Evolutionary conservation across 768 basidiomycete genomes (phyloP), one percentile per base, ranked within the genome.

Genomic region (Phlegmacium glaucopus): DNA sequence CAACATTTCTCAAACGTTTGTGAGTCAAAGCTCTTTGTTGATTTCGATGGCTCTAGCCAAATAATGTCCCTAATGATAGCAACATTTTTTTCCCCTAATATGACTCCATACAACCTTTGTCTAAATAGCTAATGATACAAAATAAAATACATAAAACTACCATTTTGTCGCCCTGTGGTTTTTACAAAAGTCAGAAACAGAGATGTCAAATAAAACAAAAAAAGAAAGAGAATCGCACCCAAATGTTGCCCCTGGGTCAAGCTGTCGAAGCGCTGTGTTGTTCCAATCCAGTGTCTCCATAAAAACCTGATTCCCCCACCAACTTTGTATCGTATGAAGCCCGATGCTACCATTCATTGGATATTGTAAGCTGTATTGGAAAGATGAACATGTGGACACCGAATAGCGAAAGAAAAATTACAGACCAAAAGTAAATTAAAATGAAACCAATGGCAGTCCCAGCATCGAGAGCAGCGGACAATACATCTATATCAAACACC

Each of bases 381-480:
- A 22, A 4, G 40, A 26, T 34, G 15, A 51, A 48, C 18, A 37
- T 17, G 17, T 11, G 15, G 3, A 13, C 8, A 16, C n/a, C 39
- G n/a, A n/a, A n/a, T 8, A 15, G 30, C 35, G 18, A 36, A 3
- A 28, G 9, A 39, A 6, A n/a, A 12, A n/a, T 7, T 10, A 69
- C 80, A 34, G 45, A 83, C 83, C 71, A 72, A 62, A 90, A 90
- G 62, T 78, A 90, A 32, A 90, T 79, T 11, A 86, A 61, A 28
- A 89, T 69, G 10, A 82, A 66, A 2, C 84, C 82, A 30, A 88
- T 60, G 1, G 84, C 84, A 4, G 84, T 79, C 13, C 87, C 87
- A 12, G 82, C 79, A 64, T 90, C 87, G 44, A 90, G 68, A 25
- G 87, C 85, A 39, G 87, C 87, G 30, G 84, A 87, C 16, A 87